phyloP scores from a whole-genome alignment of 2,329 filamentous ascomycete species.

The Chaetomium sp. region DNA sequence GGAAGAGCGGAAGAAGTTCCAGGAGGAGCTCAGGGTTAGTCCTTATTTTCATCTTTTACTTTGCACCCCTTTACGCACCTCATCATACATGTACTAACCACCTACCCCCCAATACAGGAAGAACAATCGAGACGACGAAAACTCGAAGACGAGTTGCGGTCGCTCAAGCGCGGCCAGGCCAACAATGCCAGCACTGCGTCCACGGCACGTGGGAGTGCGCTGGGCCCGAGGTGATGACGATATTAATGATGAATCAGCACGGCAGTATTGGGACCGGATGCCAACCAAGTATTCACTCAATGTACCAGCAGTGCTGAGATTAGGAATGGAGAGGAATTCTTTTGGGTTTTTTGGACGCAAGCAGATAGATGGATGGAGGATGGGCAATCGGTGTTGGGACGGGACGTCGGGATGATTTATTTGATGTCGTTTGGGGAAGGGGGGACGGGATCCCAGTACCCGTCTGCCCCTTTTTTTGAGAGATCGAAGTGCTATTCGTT shows the following conservation, averaged over 20 bases:
- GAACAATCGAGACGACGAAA: constrained; percentile 43
- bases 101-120: constrained; percentile 32
- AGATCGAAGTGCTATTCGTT: too few relatives aligned
- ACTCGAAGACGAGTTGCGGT: constrained; percentile 45
- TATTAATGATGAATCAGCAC: neutral
- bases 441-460: too few relatives aligned
- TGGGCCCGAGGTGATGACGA: constrained; percentile 18
- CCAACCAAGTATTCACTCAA: too few relatives aligned
- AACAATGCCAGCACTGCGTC: neutral
- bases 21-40: constrained; percentile 47
- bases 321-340: too few relatives aligned
- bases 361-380: too few relatives aligned
- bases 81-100: constrained; percentile 6
- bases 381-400: too few relatives aligned
- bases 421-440: too few relatives aligned
- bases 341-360: too few relatives aligned
- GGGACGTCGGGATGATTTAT: too few relatives aligned
- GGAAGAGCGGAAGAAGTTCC: constrained; percentile 51
- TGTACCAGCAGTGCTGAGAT: too few relatives aligned
- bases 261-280: too few relatives aligned
- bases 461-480: too few relatives aligned
- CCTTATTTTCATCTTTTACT: neutral
- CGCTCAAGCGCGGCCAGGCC: constrained; percentile 32
- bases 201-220: constrained; percentile 40
- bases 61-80: neutral